These are phyloP conservation scores for Boechera stricta DNA, from an alignment of 345 rosid genomes.

Conservation along the genomic window DNA sequence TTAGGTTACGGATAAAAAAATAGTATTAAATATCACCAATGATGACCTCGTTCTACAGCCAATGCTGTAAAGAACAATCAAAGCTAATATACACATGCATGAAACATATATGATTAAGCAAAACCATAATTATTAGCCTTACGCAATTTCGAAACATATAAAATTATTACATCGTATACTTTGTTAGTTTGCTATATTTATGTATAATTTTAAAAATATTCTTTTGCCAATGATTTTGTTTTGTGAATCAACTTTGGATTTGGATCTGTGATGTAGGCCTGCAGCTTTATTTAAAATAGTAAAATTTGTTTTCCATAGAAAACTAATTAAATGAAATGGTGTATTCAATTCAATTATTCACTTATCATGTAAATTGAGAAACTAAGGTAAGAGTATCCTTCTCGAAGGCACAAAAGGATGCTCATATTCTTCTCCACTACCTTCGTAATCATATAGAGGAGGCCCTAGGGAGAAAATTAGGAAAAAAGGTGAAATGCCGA, in stretches of 20 bases:
- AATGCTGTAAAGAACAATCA: conserved; percentile 39
- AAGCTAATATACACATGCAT: conserved; percentile 40
- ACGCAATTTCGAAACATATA: conserved; percentile 17
- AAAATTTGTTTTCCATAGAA: not conserved
- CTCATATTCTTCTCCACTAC: not conserved
- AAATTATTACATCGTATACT: conserved; percentile 23
- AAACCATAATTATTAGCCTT: conserved; percentile 33
- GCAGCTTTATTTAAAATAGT: not conserved
- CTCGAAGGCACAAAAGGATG: not conserved
- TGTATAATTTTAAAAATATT: not conserved
- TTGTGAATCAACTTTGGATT: not conserved
- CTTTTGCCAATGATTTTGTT: not conserved
- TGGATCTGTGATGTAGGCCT: conserved; percentile 12
- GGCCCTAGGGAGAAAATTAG: not conserved
- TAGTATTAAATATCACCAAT: conserved; percentile 10
- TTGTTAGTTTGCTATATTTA: not conserved
- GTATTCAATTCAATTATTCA: not conserved
- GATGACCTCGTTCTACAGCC: conserved; percentile 29
- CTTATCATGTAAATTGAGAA: not conserved
- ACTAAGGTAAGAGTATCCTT: not conserved
- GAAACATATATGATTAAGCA: conserved; percentile 41
- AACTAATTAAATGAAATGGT: not conserved
- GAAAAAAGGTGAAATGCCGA: not conserved
- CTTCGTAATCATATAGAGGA: not conserved
- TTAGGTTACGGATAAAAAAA: conserved; percentile 14